Evolutionary conservation across 176 grass and related monocot genomes (phyloP).

Genomic region (Triticum timopheevii): DNA sequence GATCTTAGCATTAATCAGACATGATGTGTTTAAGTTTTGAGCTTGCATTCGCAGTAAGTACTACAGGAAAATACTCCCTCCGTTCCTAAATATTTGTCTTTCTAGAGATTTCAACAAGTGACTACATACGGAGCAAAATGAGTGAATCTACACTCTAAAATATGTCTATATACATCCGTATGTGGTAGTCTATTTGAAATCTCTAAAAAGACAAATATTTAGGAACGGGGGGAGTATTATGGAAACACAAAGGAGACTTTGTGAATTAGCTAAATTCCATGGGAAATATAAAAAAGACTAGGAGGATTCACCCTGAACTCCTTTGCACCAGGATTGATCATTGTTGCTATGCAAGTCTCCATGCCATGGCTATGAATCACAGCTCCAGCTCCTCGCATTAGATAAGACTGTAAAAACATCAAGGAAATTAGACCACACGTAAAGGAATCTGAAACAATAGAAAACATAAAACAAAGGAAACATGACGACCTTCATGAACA

Average conservation of each 20-base stretch:
- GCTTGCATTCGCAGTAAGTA: slow-evolving; percentile 3
- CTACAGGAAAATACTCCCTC: neutral
- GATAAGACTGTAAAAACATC: slow-evolving; percentile 64
- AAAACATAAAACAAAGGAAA: neutral
- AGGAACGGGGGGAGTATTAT: no score
- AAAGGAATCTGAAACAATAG: neutral
- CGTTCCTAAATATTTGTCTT: no score
- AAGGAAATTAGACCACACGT: neutral
- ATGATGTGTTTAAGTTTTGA: neutral
- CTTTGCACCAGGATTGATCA: slow-evolving; percentile 82
- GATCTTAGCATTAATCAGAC: neutral
- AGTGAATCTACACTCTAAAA: no score
- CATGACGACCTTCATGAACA: slow-evolving; percentile 88
- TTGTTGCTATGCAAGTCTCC: slow-evolving; percentile 86
- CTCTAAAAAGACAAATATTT: no score
- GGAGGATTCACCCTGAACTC: slow-evolving; percentile 75
- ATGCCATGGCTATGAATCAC: slow-evolving; percentile 99
- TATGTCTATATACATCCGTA: no score
- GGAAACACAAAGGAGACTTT: neutral
- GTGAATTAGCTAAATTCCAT: slow-evolving; percentile 1
- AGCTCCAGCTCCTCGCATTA: slow-evolving; percentile 92
- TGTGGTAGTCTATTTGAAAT: no score
- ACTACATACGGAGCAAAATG: no score
- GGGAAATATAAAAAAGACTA: neutral
- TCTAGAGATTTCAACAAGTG: no score